Percentiles rank a stretch among this genome's conserved stretches.
Evolutionary conservation across 495 filamentous ascomycete genomes (phyloP).

Genomic region (Cercophora newfieldiana): DNA sequence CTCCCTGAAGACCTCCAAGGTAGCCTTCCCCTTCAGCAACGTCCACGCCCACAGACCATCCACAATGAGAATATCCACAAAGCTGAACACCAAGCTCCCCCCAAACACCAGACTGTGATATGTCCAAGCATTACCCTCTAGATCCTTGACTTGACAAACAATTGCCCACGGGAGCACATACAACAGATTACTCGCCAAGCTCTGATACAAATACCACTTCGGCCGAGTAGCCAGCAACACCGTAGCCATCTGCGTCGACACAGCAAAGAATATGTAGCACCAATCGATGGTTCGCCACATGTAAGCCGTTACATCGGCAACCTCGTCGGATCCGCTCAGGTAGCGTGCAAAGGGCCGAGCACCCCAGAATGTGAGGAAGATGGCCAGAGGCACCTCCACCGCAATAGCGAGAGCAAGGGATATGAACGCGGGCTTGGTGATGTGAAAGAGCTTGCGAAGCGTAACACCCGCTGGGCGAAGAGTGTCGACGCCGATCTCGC

Average conservation of each 20-base stretch:
- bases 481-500: conserved; percentile 35
- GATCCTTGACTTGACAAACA: conserved; percentile 49
- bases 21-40: conserved; percentile 50
- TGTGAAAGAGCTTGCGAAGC: conserved; percentile 37
- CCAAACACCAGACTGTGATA: conserved; percentile 70
- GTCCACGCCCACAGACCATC: conserved; percentile 57
- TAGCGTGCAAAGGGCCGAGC: conserved; percentile 60
- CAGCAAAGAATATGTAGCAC: conserved; percentile 76
- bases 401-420: conserved; percentile 53
- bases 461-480: conserved; percentile 41
- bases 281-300: conserved; percentile 75
- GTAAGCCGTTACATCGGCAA: conserved; percentile 60
- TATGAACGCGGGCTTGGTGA: conserved; percentile 56
- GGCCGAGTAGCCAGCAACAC: conserved; percentile 66
- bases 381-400: conserved; percentile 63
- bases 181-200: conserved; percentile 62
- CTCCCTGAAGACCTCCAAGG: conserved; percentile 6
- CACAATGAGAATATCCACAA: conserved; percentile 55
- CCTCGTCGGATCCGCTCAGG: conserved; percentile 53
- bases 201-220: conserved; percentile 68
- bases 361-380: conserved; percentile 62
- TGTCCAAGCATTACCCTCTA: conserved; percentile 63
- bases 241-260: conserved; percentile 62
- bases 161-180: conserved; percentile 74
- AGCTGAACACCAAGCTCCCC: conserved; percentile 66